Base-by-base conservation (phyloP, 1,284 basidiomycete genomes). In the Leccinum pseudoinsigne region DNA sequence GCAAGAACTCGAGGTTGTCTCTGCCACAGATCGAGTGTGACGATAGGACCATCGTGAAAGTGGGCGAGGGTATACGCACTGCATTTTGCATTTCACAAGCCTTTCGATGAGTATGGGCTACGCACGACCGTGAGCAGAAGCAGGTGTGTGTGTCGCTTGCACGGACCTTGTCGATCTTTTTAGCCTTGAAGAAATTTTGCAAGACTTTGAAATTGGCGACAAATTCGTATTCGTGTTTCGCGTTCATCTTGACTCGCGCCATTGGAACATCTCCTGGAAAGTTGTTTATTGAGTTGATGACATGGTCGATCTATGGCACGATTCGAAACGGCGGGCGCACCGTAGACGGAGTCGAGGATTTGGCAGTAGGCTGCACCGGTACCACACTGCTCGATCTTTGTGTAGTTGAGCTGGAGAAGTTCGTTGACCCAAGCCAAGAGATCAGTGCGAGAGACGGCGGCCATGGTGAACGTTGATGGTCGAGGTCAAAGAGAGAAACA, bases 71-170 rank as follows among this genome's bases (percentile, higher is more conserved):
- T 36, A 40, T 65, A 85, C 90, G 77, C 79, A 92, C 90, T 98
- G 97, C 97, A 99, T 99, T 82, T 98, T 98, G 84, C 97, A 99
- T 80, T 97, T 97, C 56, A 95, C 88, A 60, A 99, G 86, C 71
- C 84, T 90, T 68, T 98, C 96, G 31, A 99, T 92, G 1, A 87
- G 92, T 73, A 99, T 96, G 14, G 97, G 96, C 94, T 97, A 55
- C 50, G 57, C 42, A 59, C n/a, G 60, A 55, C 50, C 57, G 40
- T 66, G 59, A 72, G 61, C 6, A 47, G 18, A 26, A 53, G n/a
- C 12, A 40, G 11, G 47, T 8, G 57, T 34, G 55, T 50, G 59
- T 40, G 38, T 5, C 16, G 5, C 47, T 47, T 21, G 40, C 31
- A 79, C 86, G 66, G 67, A 89, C 94, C 88, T 97, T 98, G 77